Conservation (phyloP, 2,329 filamentous ascomycete genomes). For the Colletotrichum cereale region DNA sequence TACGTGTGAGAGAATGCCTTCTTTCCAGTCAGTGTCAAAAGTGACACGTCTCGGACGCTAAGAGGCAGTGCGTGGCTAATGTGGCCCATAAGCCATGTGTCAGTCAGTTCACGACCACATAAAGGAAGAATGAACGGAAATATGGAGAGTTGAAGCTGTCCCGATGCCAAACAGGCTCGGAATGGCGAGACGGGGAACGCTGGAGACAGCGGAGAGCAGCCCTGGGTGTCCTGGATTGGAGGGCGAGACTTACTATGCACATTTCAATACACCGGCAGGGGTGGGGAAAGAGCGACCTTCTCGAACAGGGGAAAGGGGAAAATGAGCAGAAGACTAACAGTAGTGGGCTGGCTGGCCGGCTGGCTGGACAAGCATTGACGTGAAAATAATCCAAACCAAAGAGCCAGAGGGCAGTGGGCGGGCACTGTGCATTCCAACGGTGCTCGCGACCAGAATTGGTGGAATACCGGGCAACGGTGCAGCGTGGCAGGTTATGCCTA, state of each 20-base stretch:
- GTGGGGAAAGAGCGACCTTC: not conserved
- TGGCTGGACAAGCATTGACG: not conserved
- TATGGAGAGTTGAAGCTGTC: not conserved
- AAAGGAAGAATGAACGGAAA: not conserved
- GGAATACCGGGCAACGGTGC: not conserved
- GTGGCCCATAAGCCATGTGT: not conserved
- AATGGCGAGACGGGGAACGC: slow-evolving; percentile 19
- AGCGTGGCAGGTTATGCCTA: not conserved
- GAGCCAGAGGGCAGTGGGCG: slow-evolving; percentile 7
- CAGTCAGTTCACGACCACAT: not conserved
- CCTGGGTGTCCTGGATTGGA: not conserved
- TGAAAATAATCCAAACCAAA: not conserved
- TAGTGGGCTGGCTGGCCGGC: not conserved
- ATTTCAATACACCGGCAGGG: slow-evolving; percentile 4
- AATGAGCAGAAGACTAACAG: not conserved
- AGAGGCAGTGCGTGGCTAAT: not conserved
- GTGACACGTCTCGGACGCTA: not conserved
- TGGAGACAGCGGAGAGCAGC: slow-evolving; percentile 3
- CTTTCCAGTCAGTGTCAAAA: not conserved
- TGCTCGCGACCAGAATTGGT: not conserved
- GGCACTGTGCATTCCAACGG: slow-evolving; percentile 17
- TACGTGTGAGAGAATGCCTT: not conserved
- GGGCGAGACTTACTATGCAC: slow-evolving; percentile 17
- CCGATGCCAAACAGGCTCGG: not conserved
- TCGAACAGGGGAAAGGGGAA: not conserved